Evolutionary conservation across 1,284 basidiomycete genomes (phyloP), one percentile per base, ranked within the genome.

Genomic region (Leccinum variabile): DNA sequence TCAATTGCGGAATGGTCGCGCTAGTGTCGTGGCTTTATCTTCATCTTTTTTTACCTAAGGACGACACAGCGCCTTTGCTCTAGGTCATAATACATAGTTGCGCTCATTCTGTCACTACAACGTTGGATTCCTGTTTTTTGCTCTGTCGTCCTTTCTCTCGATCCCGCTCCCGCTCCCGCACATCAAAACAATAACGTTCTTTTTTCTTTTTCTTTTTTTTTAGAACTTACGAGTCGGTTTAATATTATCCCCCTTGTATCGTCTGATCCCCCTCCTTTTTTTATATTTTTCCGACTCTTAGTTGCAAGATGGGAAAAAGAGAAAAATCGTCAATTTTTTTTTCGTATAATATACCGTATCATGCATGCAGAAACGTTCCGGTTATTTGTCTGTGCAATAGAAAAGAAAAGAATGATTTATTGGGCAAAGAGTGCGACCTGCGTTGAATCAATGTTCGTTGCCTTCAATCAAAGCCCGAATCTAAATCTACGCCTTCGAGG

Each of bases 81-180:
- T 57, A 50, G 63, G 71, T 75, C 68, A 61, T 75, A 72, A 75
- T 72, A 63, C 69, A 57, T 65, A 50, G 60, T 66, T 62, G 70
- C 67, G 61, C 61, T 64, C 66, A 62, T 58, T 32, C 68, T 66
- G 66, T 75, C 70, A 58, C 63, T 67, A 70, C 67, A 55, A 56
- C 54, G 25, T 67, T 76, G 64, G 73, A 75, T 74, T 64, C 64
- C 70, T 75, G 75, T 72, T 70, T 70, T 64, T 64, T 52, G 64
- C 57, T 66, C 59, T 59, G 64, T 65, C 63, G 62, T 63, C 65
- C 8, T 28, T 55, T 28, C 25, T 30, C 25, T n/a, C n/a, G 4
- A 37, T 39, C 30, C 18, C 57, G 50, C 14, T 28, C 22, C 28
- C 28, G 28, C 28, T 28, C 28, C 46, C 9, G 52, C 60, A 53